phyloP scores from a whole-genome alignment of 169 alveolate genomes.

The Cyclospora cayetanensis region DNA sequence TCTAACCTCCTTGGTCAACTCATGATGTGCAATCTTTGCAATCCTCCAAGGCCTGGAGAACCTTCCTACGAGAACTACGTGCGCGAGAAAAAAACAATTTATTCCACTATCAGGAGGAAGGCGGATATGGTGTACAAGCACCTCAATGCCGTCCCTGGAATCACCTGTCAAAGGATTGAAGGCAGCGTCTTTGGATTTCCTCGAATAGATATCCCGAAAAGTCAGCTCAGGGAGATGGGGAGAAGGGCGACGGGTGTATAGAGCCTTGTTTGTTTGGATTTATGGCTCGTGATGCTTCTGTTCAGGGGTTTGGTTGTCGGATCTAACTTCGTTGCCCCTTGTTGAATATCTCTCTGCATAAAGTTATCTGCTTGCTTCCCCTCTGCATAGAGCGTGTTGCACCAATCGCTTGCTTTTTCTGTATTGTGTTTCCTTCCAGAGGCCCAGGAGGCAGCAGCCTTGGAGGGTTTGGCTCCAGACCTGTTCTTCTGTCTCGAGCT shows the following conservation, averaged over 20 bases:
- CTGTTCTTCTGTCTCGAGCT: constrained; percentile 80
- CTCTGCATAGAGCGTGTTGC: neutral
- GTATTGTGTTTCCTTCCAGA: neutral
- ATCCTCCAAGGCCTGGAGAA: constrained; percentile 85
- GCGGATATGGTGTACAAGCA: constrained; percentile 78
- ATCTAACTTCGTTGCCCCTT: neutral
- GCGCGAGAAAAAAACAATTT: constrained; percentile 76
- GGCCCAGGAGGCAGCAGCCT: constrained; percentile 23
- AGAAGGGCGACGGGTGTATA: no score
- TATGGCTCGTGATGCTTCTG: neutral
- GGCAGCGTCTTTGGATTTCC: constrained; percentile 68
- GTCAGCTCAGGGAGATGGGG: constrained; percentile 83
- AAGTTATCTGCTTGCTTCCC: neutral
- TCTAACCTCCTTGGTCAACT: constrained; percentile 87
- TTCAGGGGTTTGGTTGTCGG: neutral
- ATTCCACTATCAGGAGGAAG: constrained; percentile 76
- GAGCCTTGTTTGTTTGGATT: no score
- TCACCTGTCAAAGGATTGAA: constrained; percentile 29
- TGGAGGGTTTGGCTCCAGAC: constrained; percentile 74
- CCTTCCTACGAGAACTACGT: constrained; percentile 76
- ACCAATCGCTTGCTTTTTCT: neutral
- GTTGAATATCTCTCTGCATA: neutral
- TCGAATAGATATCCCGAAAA: constrained; percentile 60
- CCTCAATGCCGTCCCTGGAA: constrained; percentile 77
- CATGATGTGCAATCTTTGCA: constrained; percentile 78